Evolutionary conservation across 768 basidiomycete genomes (phyloP).

Genomic region (Amylocystis lapponica): DNA sequence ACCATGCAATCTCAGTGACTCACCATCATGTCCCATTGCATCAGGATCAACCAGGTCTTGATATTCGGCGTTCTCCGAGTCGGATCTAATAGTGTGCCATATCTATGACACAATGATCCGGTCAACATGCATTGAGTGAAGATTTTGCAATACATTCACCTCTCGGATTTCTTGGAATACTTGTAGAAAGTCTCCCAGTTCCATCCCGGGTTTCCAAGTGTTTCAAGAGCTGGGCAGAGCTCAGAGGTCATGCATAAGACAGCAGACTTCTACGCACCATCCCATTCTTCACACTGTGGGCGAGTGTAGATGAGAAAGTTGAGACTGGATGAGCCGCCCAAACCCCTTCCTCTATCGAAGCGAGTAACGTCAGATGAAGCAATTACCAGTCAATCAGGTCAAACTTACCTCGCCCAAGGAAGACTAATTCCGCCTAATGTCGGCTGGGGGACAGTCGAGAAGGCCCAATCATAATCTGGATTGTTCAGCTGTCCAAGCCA

Average conservation of each 20-base stretch:
- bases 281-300: slow-evolving; percentile 26
- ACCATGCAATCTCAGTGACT: neutral
- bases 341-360: slow-evolving; percentile 12
- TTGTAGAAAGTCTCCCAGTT: slow-evolving; percentile 35
- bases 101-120: too few relatives aligned
- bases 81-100: too few relatives aligned
- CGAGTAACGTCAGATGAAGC: neutral
- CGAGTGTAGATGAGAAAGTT: slow-evolving; percentile 34
- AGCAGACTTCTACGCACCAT: slow-evolving; percentile 11
- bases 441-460: slow-evolving; percentile 4
- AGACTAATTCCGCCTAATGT: neutral
- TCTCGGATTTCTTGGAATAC: slow-evolving; percentile 30
- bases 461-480: slow-evolving; percentile 15
- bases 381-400: too few relatives aligned
- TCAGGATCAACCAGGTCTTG: slow-evolving; percentile 3
- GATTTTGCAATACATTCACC: slow-evolving; percentile 4
- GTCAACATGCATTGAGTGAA: too few relatives aligned
- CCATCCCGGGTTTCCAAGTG: slow-evolving; percentile 52
- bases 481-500: slow-evolving; percentile 7
- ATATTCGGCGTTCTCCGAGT: neutral
- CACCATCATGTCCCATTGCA: slow-evolving; percentile 8
- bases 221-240: slow-evolving; percentile 27
- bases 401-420: neutral
- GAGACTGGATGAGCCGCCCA: slow-evolving; percentile 38
- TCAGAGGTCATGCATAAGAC: neutral